Evolutionary conservation across 257 asterid species (phyloP).

Genomic region (Voacanga thouarsii): DNA sequence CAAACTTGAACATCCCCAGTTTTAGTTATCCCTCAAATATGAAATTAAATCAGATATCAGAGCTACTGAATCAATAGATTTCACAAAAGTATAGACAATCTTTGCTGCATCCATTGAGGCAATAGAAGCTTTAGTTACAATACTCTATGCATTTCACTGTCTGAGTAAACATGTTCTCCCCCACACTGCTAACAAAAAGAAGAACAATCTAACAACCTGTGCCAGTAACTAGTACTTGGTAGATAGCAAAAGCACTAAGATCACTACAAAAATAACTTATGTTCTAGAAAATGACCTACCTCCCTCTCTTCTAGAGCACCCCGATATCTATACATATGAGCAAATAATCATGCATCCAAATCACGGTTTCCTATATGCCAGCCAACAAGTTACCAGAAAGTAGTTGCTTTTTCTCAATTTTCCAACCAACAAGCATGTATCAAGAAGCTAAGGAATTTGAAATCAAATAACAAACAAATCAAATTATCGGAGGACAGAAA

Average conservation of each 20-base stretch:
- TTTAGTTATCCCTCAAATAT: not conserved
- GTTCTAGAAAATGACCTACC: not conserved
- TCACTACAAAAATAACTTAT: not conserved
- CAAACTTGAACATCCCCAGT: not conserved
- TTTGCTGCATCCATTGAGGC: not conserved
- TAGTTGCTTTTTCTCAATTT: not conserved
- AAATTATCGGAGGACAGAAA: not conserved
- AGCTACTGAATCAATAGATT: not conserved
- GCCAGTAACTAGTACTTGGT: not conserved
- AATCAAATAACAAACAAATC: not conserved
- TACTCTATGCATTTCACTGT: not conserved
- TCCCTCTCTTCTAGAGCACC: not conserved
- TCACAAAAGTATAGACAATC: not conserved
- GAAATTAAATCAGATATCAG: not conserved
- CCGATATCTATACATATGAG: not conserved
- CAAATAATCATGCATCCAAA: not conserved
- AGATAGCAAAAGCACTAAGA: not conserved
- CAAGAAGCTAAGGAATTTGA: not conserved
- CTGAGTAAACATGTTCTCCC: not conserved
- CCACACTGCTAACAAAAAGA: not conserved
- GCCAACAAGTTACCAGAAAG: not conserved
- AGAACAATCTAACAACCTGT: not conserved
- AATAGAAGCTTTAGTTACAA: not conserved
- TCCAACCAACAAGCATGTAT: not conserved
- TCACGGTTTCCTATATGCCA: not conserved